phyloP scores from a whole-genome alignment of 2,329 filamentous ascomycete species.

The Colletotrichum godetiae region DNA sequence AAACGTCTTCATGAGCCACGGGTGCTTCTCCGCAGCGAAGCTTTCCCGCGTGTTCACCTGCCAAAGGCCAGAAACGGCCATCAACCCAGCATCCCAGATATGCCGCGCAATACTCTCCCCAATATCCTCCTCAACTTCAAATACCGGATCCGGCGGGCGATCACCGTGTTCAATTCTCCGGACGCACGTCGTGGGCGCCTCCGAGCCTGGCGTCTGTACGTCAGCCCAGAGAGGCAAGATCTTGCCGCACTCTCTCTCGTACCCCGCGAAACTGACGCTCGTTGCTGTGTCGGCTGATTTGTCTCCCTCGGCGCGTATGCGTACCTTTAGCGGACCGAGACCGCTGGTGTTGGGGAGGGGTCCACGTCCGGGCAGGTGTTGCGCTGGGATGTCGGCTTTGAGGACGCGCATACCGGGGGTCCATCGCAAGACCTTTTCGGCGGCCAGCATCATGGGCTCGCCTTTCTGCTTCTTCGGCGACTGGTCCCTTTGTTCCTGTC shows the following conservation, averaged over 20 bases:
- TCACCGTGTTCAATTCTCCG: conserved; percentile 45
- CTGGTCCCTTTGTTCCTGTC: conserved; percentile 35
- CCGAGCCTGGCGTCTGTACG: conserved; percentile 35
- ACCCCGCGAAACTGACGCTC: conserved; percentile 7
- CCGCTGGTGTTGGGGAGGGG: background rate
- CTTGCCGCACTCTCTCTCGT: conserved; percentile 44
- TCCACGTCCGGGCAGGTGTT: background rate
- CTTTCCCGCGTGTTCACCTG: conserved; percentile 26
- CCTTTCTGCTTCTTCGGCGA: conserved; percentile 35
- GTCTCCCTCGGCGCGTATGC: background rate
- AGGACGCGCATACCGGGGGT: conserved; percentile 48
- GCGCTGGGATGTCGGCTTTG: conserved; percentile 45
- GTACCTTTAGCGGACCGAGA: background rate
- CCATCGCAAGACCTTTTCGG: conserved; percentile 43
- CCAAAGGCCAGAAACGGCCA: conserved; percentile 52
- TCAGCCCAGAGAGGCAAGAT: conserved; percentile 58
- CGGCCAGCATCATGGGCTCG: conserved; percentile 33
- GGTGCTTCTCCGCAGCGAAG: background rate
- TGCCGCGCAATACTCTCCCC: conserved; percentile 71
- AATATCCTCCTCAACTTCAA: conserved; percentile 66
- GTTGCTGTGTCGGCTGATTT: conserved; percentile 12
- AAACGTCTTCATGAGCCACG: background rate
- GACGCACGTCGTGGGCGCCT: conserved; percentile 41
- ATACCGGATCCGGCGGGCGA: conserved; percentile 37
- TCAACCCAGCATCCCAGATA: conserved; percentile 68